A percentile compares a stretch with the other conserved stretches of the same genome.
phyloP scores from a whole-genome alignment of 1,139 yeast genomes.

The Pichia sp. region DNA sequence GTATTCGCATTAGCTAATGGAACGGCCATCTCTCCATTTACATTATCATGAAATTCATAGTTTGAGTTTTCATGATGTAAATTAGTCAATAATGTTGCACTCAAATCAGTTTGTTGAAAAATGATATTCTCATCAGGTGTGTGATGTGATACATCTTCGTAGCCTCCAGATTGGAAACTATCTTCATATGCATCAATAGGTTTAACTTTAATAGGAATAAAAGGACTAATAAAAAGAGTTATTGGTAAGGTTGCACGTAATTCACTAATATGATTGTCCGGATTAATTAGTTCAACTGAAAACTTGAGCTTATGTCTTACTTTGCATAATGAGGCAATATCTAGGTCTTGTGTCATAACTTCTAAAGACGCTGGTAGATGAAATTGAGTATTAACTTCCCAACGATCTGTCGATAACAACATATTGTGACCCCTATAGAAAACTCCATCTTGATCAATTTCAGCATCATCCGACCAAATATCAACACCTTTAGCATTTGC shows the following conservation, averaged over 20 bases:
- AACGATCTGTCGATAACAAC: slow-evolving; percentile 49
- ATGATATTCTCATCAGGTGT: slow-evolving; percentile 22
- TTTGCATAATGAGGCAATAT: slow-evolving; percentile 50
- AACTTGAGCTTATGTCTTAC: slow-evolving; percentile 58
- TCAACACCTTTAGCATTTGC: slow-evolving; percentile 33
- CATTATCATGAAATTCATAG: slow-evolving; percentile 7
- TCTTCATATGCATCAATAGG: slow-evolving; percentile 28
- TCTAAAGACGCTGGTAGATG: slow-evolving; percentile 65
- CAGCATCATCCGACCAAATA: slow-evolving; percentile 26
- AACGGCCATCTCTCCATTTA: slow-evolving; percentile 2
- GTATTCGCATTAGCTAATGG: slow-evolving; percentile 19
- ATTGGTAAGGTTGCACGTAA: slow-evolving; percentile 63
- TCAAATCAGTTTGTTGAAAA: slow-evolving; percentile 19
- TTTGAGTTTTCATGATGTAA: slow-evolving; percentile 5
- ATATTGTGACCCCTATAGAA: slow-evolving; percentile 25
- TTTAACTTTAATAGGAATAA: slow-evolving; percentile 60
- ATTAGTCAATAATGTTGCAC: slow-evolving; percentile 3
- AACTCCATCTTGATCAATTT: slow-evolving; percentile 26
- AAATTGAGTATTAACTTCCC: slow-evolving; percentile 64
- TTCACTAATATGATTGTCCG: slow-evolving; percentile 47
- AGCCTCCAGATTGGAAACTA: slow-evolving; percentile 16
- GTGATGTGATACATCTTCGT: slow-evolving; percentile 25
- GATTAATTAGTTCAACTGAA: slow-evolving; percentile 18
- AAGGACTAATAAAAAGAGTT: slow-evolving; percentile 66
- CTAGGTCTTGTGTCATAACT: slow-evolving; percentile 80